Base-by-base conservation (phyloP, 306 rosid species). In the Senna siamea region DNA sequence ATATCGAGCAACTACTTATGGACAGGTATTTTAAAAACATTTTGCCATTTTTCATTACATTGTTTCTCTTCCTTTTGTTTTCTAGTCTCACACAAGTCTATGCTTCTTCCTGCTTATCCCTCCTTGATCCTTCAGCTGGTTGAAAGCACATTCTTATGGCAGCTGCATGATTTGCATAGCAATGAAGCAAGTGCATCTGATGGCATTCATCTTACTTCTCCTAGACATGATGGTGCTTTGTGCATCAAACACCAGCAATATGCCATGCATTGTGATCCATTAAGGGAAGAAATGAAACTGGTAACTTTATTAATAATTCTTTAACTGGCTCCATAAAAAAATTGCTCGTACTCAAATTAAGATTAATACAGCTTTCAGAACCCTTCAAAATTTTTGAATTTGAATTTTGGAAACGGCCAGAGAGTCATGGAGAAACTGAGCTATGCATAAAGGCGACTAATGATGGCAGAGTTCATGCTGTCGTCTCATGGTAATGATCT, bases 391-490 rank as follows among this genome's bases (percentile, higher is more conserved):
- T 91, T 69, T 93, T 93, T 85, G 96, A 93, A 87, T 91, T 93
- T 89, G 94, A 93, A 82, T 93, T 93, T 89, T 89, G 87, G 90
- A 91, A 88, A 91, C 91, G 98, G 84, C 98, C 98, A 84, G 92
- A 91, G 74, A 89, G 97, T 88, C 79, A 41, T 71, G 86, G 88
- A 19, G 87, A 91, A 80, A 82, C 74, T 65, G 87, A 85, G 70
- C 61, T 93, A 78, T 37, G 54, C 72, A 44, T 89, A 65, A 87
- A 89, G 82, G 90, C 96, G 37, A 88, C 88, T 61, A 74, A 47
- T 48, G 84, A 85, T 74, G 98, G 97, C 26, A 88, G 75, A 85
- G 85, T 89, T 70, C 91, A 93, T 69, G 96, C 94, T 63, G 77
- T 93, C 54, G 77, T 93, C 60, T 91, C 96, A 76, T 93, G 98